These are phyloP conservation scores for Amanita phalloides DNA, from an alignment of 768 basidiomycete genomes.

Conservation along the genomic window DNA sequence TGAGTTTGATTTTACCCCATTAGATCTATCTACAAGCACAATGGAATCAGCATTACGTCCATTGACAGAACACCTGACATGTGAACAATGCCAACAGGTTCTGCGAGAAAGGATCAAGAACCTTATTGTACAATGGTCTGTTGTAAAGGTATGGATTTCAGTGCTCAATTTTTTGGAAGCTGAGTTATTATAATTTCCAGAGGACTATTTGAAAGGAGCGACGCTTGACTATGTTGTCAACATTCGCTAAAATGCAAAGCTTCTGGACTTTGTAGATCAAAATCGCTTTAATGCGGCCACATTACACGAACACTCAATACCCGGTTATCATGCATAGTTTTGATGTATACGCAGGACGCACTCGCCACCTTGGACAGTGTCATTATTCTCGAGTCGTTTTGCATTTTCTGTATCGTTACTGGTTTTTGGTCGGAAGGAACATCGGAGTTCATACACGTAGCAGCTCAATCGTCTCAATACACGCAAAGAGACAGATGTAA, in stretches of 20 bases:
- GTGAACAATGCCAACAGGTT: conserved; percentile 54
- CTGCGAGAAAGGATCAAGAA: conserved; percentile 59
- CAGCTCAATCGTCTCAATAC: conserved; percentile 9
- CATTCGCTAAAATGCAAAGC: not conserved
- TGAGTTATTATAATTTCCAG: conserved; percentile 18
- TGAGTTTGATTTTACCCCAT: conserved; percentile 6
- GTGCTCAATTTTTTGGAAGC: conserved; percentile 1
- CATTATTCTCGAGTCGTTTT: not conserved
- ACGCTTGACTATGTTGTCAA: not conserved
- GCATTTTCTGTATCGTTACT: not conserved
- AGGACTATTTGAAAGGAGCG: conserved; percentile 35
- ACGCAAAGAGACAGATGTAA: conserved; percentile 8
- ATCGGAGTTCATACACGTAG: conserved; percentile 1
- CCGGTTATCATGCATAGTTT: not conserved
- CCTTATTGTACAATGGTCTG: conserved; percentile 66
- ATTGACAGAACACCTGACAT: conserved; percentile 55
- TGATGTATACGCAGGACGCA: not conserved
- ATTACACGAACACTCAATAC: not conserved
- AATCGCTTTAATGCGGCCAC: not conserved
- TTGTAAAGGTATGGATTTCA: conserved; percentile 48
- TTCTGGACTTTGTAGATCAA: not conserved
- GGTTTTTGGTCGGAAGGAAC: not conserved
- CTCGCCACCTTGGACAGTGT: not conserved
- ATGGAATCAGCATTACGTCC: conserved; percentile 69
- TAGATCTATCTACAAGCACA: conserved; percentile 63